A percentile compares a stretch with the other conserved stretches of the same genome.
These are phyloP conservation scores for Casuarina equisetifolia DNA, from an alignment of 306 rosid species.

Conservation along the genomic window DNA sequence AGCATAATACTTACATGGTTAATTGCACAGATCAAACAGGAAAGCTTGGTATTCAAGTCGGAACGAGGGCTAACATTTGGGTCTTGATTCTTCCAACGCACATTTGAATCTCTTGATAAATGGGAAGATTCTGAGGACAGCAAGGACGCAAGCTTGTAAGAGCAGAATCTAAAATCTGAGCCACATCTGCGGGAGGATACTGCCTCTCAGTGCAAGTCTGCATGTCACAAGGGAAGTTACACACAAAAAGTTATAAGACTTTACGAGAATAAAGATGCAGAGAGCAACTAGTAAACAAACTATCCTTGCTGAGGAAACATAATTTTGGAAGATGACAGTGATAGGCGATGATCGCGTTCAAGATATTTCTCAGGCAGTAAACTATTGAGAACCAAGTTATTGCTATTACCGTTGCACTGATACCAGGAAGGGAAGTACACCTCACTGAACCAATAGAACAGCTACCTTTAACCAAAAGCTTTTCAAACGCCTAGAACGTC, in stretches of 20 bases:
- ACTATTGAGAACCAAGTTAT: background rate
- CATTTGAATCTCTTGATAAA: slow-evolving; percentile 90
- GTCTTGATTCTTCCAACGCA: slow-evolving; percentile 94
- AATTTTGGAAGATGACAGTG: background rate
- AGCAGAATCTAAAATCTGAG: slow-evolving; percentile 81
- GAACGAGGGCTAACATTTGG: slow-evolving; percentile 83
- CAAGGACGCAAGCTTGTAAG: slow-evolving; percentile 68
- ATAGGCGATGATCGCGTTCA: background rate
- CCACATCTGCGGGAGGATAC: slow-evolving; percentile 86
- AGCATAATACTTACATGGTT: slow-evolving; percentile 36
- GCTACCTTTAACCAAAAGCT: background rate
- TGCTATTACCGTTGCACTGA: background rate
- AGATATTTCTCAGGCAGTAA: background rate
- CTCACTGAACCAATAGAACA: background rate
- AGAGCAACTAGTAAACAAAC: background rate
- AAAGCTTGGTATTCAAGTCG: slow-evolving; percentile 51
- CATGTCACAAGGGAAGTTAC: slow-evolving; percentile 12
- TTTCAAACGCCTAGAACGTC: background rate
- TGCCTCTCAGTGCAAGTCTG: slow-evolving; percentile 94
- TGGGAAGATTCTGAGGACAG: slow-evolving; percentile 68
- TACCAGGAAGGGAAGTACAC: background rate
- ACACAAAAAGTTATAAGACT: slow-evolving; percentile 13
- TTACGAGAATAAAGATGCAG: background rate
- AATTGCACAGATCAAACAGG: slow-evolving; percentile 1
- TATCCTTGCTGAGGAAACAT: background rate